phyloP scores from a whole-genome alignment of 352 stramenopile genomes.

The Phytopythium boreale region DNA sequence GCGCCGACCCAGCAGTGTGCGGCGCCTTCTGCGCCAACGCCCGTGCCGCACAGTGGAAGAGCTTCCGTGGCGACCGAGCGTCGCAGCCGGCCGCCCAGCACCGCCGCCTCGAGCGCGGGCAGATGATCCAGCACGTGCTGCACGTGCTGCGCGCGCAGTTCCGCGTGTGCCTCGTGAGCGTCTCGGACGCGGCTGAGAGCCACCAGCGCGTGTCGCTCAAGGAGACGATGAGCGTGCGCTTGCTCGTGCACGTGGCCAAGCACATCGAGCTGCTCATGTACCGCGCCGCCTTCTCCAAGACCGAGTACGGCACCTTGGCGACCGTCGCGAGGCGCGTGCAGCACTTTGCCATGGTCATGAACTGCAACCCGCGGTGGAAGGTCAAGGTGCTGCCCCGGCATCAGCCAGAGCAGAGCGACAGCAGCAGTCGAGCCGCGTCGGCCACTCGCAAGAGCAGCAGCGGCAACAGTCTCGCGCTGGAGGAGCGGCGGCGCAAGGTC shows the following conservation, averaged over 20 bases:
- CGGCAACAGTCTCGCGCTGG: conserved; percentile 3
- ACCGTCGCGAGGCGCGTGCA: conserved; percentile 20
- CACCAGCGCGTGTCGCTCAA: conserved; percentile 6
- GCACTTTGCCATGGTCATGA: conserved; percentile 21
- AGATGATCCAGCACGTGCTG: conserved; percentile 13
- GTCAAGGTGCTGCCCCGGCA: conserved; percentile 12
- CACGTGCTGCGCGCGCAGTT: conserved; percentile 10
- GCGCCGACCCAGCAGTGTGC: conserved; percentile 5
- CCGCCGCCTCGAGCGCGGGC: conserved; percentile 7
- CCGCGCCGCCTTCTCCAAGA: conserved; percentile 16
- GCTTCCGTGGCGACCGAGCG: background rate
- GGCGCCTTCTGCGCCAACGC: conserved; percentile 9
- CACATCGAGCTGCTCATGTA: conserved; percentile 24
- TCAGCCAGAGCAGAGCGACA: background rate
- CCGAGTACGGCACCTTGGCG: conserved; percentile 12
- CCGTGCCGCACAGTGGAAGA: conserved; percentile 8
- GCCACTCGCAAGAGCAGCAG: background rate
- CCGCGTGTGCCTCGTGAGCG: conserved; percentile 7
- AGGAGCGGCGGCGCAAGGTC: conserved; percentile 11
- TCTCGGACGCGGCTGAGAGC: background rate
- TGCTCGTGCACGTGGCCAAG: conserved; percentile 19
- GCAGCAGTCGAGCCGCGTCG: background rate
- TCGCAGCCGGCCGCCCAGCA: conserved; percentile 6
- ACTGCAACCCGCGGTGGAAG: conserved; percentile 15
- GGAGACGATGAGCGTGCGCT: conserved; percentile 12